Conservation (phyloP, 2,329 filamentous ascomycete genomes). For the Fusarium secorum region DNA sequence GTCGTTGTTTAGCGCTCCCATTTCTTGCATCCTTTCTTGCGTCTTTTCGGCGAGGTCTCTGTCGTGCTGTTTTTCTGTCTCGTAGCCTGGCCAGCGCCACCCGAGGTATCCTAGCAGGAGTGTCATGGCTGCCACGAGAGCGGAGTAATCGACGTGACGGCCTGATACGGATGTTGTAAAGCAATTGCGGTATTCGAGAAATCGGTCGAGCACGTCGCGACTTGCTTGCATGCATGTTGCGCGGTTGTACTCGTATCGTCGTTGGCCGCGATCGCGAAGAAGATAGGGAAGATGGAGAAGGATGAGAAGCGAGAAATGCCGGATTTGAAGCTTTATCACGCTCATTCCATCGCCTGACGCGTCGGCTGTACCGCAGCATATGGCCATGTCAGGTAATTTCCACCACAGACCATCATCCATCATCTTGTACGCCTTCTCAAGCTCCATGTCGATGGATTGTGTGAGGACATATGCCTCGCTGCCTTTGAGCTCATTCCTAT, state of each 20-base stretch:
- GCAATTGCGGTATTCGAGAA: conserved; percentile 53
- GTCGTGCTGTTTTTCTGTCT: conserved; percentile 43
- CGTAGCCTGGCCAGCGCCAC: conserved; percentile 42
- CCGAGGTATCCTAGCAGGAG: conserved; percentile 60
- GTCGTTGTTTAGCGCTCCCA: conserved; percentile 51
- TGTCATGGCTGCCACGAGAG: conserved; percentile 60
- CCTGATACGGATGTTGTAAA: conserved; percentile 36
- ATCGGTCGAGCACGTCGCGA: conserved; percentile 59
- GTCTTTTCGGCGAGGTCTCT: conserved; percentile 48
- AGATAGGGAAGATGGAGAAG: conserved; percentile 65
- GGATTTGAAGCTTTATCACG: conserved; percentile 57
- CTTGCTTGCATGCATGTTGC: conserved; percentile 57
- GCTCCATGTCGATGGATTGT: conserved; percentile 56
- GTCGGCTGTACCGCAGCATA: conserved; percentile 34
- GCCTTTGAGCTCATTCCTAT: conserved; percentile 52
- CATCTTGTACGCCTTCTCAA: conserved; percentile 52
- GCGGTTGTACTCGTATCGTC: conserved; percentile 57
- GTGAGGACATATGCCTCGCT: conserved; percentile 52
- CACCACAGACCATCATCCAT: conserved; percentile 59
- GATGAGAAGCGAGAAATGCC: conserved; percentile 59
- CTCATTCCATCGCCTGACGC: conserved; percentile 32
- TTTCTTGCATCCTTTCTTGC: conserved; percentile 49
- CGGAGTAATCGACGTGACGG: conserved; percentile 61
- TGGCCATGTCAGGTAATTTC: conserved; percentile 47
- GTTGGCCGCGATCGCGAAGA: conserved; percentile 52